phyloP scores from a whole-genome alignment of 1,284 basidiomycete genomes.

The Mycena sp. region DNA sequence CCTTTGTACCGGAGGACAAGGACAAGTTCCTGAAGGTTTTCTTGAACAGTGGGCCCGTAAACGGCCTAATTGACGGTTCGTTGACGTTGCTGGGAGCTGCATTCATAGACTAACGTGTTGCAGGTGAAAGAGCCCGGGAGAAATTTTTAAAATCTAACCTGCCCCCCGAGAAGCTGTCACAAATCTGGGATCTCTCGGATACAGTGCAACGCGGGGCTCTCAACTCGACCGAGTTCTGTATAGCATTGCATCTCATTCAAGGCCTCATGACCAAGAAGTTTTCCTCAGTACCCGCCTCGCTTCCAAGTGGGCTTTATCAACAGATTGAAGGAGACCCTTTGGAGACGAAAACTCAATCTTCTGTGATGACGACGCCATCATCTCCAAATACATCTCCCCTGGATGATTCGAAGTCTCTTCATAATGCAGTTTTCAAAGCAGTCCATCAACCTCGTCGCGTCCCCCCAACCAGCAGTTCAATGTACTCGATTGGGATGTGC shows the following conservation, averaged over 20 bases:
- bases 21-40: conserved; percentile 25
- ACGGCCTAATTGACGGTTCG: conserved; percentile 24
- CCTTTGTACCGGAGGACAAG: conserved; percentile 21
- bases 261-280: conserved; percentile 21
- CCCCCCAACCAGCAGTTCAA: background rate
- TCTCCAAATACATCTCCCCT: background rate
- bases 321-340: conserved; percentile 4
- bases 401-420: no score
- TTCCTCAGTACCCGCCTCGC: conserved; percentile 4
- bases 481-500: conserved; percentile 13
- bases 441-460: background rate
- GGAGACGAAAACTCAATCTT: background rate
- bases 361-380: background rate
- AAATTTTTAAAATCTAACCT: conserved; percentile 28
- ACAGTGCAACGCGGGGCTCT: conserved; percentile 21
- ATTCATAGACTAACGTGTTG: background rate
- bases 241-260: conserved; percentile 30
- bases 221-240: conserved; percentile 22
- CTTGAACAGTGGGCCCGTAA: conserved; percentile 3
- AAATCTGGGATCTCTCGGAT: conserved; percentile 30
- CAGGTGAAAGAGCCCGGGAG: conserved; percentile 24
- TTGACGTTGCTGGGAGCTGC: background rate
- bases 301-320: conserved; percentile 26
- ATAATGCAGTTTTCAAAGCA: background rate
- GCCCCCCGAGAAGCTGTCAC: conserved; percentile 14